phyloP scores from a whole-genome alignment of 2,329 filamentous ascomycete species.

The Balansia obtecta region DNA sequence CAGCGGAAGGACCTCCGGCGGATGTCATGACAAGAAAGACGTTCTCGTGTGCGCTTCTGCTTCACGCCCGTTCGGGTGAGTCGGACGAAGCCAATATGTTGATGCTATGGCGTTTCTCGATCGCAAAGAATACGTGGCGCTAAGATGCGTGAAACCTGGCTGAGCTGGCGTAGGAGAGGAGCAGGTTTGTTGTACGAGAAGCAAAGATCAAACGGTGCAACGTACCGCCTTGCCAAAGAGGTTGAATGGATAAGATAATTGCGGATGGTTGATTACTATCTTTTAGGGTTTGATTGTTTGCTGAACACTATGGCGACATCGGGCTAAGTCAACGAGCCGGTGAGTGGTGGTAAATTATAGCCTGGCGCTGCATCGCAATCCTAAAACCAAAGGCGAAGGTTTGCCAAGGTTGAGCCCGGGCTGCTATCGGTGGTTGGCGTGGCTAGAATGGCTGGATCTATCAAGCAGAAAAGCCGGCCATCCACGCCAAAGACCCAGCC shows the following conservation, averaged over 20 bases:
- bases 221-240: background rate
- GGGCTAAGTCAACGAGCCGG: background rate
- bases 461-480: background rate
- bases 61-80: conserved; percentile 3
- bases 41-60: conserved; percentile 9
- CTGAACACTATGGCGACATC: conserved; percentile 1
- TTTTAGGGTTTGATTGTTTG: background rate
- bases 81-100: background rate
- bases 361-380: background rate
- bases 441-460: background rate
- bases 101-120: background rate
- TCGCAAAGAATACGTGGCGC: background rate
- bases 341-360: background rate
- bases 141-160: background rate
- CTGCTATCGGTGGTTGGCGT: background rate
- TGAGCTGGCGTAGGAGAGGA: background rate
- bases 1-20: conserved; percentile 17
- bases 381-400: background rate
- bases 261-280: background rate
- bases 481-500: background rate
- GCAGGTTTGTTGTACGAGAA: background rate
- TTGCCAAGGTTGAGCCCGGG: background rate
- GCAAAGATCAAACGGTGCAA: background rate
- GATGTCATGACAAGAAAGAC: conserved; percentile 24
- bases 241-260: background rate